phyloP scores from a whole-genome alignment of 352 stramenopile genomes.

The Sclerospora graminicola region DNA sequence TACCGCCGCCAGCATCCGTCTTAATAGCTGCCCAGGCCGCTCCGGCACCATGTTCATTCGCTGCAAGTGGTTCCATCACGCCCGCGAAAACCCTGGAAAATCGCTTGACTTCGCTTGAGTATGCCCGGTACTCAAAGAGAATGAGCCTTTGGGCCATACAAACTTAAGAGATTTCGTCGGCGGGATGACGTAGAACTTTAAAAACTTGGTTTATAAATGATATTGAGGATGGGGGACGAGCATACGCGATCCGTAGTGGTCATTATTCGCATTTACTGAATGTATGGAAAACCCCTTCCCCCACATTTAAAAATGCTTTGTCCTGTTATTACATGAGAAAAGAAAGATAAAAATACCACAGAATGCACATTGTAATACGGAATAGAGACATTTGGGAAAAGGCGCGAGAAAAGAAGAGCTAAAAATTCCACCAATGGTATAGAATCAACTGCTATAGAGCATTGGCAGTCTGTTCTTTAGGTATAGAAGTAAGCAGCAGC shows the following conservation, averaged over 20 bases:
- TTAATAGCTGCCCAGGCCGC: slow-evolving; percentile 53
- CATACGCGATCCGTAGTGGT: background rate
- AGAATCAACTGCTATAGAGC: background rate
- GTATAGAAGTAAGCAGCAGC: background rate
- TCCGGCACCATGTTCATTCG: slow-evolving; percentile 40
- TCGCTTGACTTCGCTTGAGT: slow-evolving; percentile 61
- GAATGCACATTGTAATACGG: background rate
- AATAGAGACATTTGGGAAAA: slow-evolving; percentile 9
- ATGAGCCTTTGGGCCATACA: slow-evolving; percentile 73
- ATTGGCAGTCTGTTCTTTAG: background rate
- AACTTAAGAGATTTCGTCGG: slow-evolving; percentile 18
- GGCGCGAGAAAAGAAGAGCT: slow-evolving; percentile 6
- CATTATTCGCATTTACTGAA: background rate
- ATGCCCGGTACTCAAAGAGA: slow-evolving; percentile 75
- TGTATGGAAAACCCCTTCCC: slow-evolving; percentile 1
- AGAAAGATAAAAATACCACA: background rate
- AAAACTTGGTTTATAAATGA: no score
- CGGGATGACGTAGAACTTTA: background rate
- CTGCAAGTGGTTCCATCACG: slow-evolving; percentile 60
- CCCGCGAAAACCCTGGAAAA: slow-evolving; percentile 6
- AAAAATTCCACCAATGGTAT: slow-evolving; percentile 6
- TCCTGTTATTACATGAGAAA: background rate
- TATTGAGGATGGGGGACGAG: background rate
- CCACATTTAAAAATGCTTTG: slow-evolving; percentile 1
- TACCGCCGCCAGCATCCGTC: slow-evolving; percentile 43